These are phyloP conservation scores for Talaromyces stipitatus DNA, from an alignment of 495 filamentous ascomycete species.

Conservation along the genomic window DNA sequence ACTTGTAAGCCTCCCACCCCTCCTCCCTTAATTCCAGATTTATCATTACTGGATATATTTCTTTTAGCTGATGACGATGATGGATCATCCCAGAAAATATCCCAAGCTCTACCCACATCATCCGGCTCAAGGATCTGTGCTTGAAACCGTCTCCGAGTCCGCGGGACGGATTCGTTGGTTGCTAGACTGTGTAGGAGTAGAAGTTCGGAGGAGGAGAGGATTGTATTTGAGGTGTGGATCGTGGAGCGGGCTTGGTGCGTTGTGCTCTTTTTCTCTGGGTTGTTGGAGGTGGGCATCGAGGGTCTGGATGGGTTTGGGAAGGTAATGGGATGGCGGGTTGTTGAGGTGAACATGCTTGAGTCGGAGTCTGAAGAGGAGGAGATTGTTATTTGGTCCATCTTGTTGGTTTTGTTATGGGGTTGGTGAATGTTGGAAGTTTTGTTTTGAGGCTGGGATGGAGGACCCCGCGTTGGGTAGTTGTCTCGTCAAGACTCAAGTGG, in stretches of 20 bases:
- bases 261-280: neutral
- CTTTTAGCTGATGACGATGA: neutral
- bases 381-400: neutral
- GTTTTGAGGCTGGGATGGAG: too few species aligned
- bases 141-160: conserved; percentile 32
- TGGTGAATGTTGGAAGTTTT: too few species aligned
- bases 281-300: neutral
- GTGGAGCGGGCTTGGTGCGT: conserved; percentile 18
- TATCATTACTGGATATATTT: too few species aligned
- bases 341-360: neutral
- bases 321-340: conserved; percentile 9
- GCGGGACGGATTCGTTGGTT: conserved; percentile 31
- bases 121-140: conserved; percentile 26
- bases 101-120: conserved; percentile 9
- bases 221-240: conserved; percentile 26
- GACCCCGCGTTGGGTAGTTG: too few species aligned
- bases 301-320: neutral
- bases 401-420: too few species aligned
- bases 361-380: neutral
- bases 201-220: conserved; percentile 28
- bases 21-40: neutral
- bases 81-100: neutral
- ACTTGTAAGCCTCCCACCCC: neutral
- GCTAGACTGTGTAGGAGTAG: conserved; percentile 27
- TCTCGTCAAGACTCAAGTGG: too few species aligned